Conservation (phyloP, 2,329 filamentous ascomycete species). For the Fusarium metavorans region DNA sequence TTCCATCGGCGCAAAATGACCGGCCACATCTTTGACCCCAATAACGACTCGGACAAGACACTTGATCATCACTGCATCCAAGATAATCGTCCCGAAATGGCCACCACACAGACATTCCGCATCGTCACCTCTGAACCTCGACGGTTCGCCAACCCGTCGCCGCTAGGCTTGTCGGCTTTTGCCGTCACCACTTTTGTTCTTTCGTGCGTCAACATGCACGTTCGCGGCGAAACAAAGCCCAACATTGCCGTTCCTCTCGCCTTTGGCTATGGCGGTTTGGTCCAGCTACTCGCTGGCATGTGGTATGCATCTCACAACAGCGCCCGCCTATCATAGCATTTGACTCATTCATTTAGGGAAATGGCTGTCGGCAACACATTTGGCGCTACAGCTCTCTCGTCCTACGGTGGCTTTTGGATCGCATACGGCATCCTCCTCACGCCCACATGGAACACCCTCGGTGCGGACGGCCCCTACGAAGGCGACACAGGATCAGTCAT, state of each 20-base stretch:
- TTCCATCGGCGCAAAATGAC: background rate
- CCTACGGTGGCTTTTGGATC: slow-evolving; percentile 88
- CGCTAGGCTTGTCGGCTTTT: slow-evolving; percentile 80
- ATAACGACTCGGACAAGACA: slow-evolving; percentile 7
- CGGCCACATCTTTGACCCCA: background rate
- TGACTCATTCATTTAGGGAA: slow-evolving; percentile 67
- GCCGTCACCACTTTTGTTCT: slow-evolving; percentile 85
- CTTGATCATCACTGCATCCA: background rate
- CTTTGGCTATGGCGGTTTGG: slow-evolving; percentile 78
- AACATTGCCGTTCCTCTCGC: slow-evolving; percentile 77
- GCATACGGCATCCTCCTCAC: slow-evolving; percentile 78
- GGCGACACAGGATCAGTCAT: slow-evolving; percentile 66
- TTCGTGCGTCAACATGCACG: slow-evolving; percentile 77
- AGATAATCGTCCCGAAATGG: background rate
- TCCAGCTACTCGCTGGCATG: slow-evolving; percentile 86
- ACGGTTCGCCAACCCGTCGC: slow-evolving; percentile 83
- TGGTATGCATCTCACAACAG: slow-evolving; percentile 67
- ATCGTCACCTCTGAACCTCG: slow-evolving; percentile 59
- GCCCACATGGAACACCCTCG: slow-evolving; percentile 71
- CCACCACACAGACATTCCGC: background rate
- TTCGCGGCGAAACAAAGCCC: slow-evolving; percentile 68
- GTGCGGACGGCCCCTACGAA: slow-evolving; percentile 57
- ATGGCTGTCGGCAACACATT: slow-evolving; percentile 90
- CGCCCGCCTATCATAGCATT: background rate
- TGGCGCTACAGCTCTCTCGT: slow-evolving; percentile 82